phyloP scores from a whole-genome alignment of 805 yeast species.

The Pichia californica region DNA sequence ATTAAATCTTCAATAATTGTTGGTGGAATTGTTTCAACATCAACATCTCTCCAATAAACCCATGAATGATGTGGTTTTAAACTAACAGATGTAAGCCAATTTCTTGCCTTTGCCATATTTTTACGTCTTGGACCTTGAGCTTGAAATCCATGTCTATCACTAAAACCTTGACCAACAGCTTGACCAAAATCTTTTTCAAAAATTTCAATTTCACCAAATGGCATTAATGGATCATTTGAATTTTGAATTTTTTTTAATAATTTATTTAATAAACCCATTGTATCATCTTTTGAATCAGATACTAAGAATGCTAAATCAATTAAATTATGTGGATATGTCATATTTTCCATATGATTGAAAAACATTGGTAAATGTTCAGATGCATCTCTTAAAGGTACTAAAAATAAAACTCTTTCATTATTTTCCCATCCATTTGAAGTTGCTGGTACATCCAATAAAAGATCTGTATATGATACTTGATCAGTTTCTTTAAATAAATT shows the following conservation, averaged over 20 bases:
- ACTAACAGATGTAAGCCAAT: slow-evolving; percentile 86
- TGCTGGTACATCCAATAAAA: slow-evolving; percentile 35
- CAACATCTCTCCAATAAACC: slow-evolving; percentile 98
- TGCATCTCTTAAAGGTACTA: slow-evolving; percentile 57
- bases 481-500: slow-evolving; percentile 4
- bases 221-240: slow-evolving; percentile 51
- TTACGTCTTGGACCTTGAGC: slow-evolving; percentile 95
- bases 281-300: slow-evolving; percentile 84
- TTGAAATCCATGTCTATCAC: slow-evolving; percentile 90
- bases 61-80: slow-evolving; percentile 87
- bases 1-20: slow-evolving; percentile 85
- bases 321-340: slow-evolving; percentile 51
- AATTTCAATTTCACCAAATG: slow-evolving; percentile 81
- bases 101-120: slow-evolving; percentile 92
- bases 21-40: slow-evolving; percentile 84
- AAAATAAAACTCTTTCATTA: slow-evolving; percentile 46
- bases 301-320: slow-evolving; percentile 73
- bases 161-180: slow-evolving; percentile 83
- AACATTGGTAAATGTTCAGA: slow-evolving; percentile 57
- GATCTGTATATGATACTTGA: slow-evolving; percentile 27
- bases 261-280: slow-evolving; percentile 61
- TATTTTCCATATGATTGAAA: slow-evolving; percentile 47
- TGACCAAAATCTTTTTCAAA: slow-evolving; percentile 93
- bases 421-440: slow-evolving; percentile 46
- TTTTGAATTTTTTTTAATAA: slow-evolving; percentile 55